Conservation (phyloP, 495 filamentous ascomycete species). For the Bombardia bombarda region DNA sequence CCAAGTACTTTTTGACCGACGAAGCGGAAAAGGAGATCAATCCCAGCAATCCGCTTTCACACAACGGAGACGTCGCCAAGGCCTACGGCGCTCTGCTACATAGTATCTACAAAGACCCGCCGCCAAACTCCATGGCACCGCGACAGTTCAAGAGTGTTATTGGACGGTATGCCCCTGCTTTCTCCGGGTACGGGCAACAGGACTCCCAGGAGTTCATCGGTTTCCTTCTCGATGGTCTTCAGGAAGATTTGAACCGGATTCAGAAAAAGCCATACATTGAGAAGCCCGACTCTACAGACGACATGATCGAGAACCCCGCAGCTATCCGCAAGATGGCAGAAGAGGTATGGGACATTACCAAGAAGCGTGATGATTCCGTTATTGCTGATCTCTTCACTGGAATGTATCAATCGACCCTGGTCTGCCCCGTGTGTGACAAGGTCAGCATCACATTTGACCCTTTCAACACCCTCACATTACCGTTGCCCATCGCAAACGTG, state of each 20-base stretch:
- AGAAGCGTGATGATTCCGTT: conserved; percentile 86
- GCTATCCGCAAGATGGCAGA: conserved; percentile 76
- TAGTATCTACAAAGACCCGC: conserved; percentile 58
- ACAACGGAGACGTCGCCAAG: conserved; percentile 74
- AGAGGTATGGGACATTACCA: conserved; percentile 85
- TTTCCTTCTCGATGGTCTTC: conserved; percentile 87
- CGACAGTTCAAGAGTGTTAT: conserved; percentile 72
- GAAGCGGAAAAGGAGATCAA: conserved; percentile 75
- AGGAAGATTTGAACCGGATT: conserved; percentile 91
- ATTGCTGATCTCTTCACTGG: conserved; percentile 92
- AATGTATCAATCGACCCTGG: conserved; percentile 94
- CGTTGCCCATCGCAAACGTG: conserved; percentile 73
- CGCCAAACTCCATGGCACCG: conserved; percentile 59
- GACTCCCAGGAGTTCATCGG: conserved; percentile 98
- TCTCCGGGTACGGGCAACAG: conserved; percentile 93
- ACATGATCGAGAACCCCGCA: conserved; percentile 77
- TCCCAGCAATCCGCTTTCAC: conserved; percentile 69
- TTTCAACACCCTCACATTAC: conserved; percentile 88
- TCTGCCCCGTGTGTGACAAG: conserved; percentile 85
- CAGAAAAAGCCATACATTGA: conserved; percentile 95
- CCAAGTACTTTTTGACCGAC: conserved; percentile 76
- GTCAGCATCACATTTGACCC: conserved; percentile 98
- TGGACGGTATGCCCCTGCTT: conserved; percentile 69
- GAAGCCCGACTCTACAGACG: conserved; percentile 95
- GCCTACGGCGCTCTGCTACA: conserved; percentile 68